A percentile compares a stretch with the other conserved stretches of the same genome.
phyloP scores from a whole-genome alignment of 306 rosid genomes.

The Begonia masoniana region DNA sequence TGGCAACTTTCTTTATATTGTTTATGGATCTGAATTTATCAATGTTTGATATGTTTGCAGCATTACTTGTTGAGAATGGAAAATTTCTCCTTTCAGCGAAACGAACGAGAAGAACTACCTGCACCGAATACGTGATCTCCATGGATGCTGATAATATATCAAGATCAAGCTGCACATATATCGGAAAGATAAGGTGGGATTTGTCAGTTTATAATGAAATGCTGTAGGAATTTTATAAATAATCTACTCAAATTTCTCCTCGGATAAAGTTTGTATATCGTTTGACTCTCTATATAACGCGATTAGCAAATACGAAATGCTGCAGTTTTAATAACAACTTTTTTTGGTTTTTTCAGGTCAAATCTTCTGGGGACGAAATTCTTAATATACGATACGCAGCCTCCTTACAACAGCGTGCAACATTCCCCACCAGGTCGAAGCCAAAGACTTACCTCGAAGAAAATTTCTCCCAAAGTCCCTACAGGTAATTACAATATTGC shows the following conservation, averaged over 20 bases:
- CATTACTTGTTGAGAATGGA: slow-evolving; percentile 77
- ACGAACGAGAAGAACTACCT: slow-evolving; percentile 76
- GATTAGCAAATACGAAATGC: background rate
- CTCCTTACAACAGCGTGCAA: slow-evolving; percentile 44
- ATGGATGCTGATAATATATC: slow-evolving; percentile 83
- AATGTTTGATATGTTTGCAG: slow-evolving; percentile 21
- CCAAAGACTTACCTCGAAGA: slow-evolving; percentile 76
- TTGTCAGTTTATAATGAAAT: background rate
- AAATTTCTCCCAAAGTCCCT: slow-evolving; percentile 86
- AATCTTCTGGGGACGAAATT: slow-evolving; percentile 91
- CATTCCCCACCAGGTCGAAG: slow-evolving; percentile 58
- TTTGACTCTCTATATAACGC: background rate
- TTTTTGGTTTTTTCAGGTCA: slow-evolving; percentile 39
- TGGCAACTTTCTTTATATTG: too few species aligned
- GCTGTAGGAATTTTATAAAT: too few species aligned
- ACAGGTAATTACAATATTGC: slow-evolving; percentile 86
- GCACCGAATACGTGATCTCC: slow-evolving; percentile 80
- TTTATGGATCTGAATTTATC: too few species aligned
- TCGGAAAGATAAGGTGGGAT: slow-evolving; percentile 67
- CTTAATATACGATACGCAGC: slow-evolving; percentile 77
- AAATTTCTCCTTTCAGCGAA: slow-evolving; percentile 88
- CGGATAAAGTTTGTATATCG: too few species aligned
- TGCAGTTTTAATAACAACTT: background rate
- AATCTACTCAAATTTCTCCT: too few species aligned
- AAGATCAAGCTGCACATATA: slow-evolving; percentile 79